Evolutionary conservation across 1,284 basidiomycete species (phyloP).

Genomic region (Marasmius tenuissimus): DNA sequence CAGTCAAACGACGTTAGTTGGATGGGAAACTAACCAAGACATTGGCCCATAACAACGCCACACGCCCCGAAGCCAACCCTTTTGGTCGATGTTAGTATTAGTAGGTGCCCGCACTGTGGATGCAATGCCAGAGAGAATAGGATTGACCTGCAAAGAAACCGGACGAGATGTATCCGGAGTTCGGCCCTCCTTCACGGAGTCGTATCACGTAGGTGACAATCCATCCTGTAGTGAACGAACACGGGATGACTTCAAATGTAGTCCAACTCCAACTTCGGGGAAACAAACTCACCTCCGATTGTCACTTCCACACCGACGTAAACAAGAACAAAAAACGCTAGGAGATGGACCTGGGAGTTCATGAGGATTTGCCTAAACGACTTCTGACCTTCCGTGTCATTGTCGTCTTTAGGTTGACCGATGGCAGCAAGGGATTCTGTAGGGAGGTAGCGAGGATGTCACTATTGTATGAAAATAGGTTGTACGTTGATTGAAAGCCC

Average conservation of each 20-base stretch:
- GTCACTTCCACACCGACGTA: conserved; percentile 54
- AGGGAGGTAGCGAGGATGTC: not conserved
- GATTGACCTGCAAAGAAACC: conserved; percentile 29
- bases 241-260: no score
- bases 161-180: conserved; percentile 31
- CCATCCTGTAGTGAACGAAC: conserved; percentile 24
- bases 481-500: not conserved
- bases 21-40: conserved; percentile 10
- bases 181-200: conserved; percentile 24
- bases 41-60: conserved; percentile 27
- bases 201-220: conserved; percentile 40
- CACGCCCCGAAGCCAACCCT: conserved; percentile 25
- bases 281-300: conserved; percentile 20
- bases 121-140: no score
- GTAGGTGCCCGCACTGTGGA: no score
- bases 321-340: conserved; percentile 42
- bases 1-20: no score
- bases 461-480: no score
- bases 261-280: no score
- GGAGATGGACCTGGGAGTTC: conserved; percentile 36
- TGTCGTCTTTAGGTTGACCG: conserved; percentile 13
- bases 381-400: conserved; percentile 17
- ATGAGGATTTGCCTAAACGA: conserved; percentile 40
- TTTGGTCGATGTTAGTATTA: no score
- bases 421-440: conserved; percentile 11